Conservation (phyloP, 2,329 filamentous ascomycete species). For the Magnaporthiopsis rhizophila region DNA sequence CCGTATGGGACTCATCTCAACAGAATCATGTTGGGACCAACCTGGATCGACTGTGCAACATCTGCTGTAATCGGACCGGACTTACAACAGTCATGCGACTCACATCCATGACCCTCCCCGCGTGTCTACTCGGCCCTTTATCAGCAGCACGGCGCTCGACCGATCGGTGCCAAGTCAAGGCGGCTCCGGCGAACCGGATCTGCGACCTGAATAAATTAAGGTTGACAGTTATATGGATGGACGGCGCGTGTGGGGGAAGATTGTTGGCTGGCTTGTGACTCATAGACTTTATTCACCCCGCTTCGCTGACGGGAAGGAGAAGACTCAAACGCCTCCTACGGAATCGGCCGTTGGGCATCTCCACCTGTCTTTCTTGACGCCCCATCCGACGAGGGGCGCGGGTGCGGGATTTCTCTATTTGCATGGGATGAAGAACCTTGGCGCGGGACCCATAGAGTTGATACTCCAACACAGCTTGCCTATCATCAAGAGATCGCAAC, state of each 20-base stretch:
- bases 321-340: background rate
- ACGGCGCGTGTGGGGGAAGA: background rate
- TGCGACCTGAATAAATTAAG: background rate
- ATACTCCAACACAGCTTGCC: background rate
- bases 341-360: background rate
- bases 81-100: background rate
- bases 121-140: background rate
- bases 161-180: background rate
- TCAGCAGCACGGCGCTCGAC: background rate
- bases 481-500: background rate
- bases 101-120: background rate
- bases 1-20: background rate
- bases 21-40: background rate
- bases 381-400: too few relatives aligned
- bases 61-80: background rate
- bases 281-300: background rate
- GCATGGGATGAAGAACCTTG: too few relatives aligned
- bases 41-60: background rate
- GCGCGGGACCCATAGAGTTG: background rate
- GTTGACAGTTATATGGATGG: background rate
- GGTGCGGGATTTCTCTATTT: too few relatives aligned
- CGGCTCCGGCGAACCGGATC: background rate
- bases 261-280: constrained; percentile 3
- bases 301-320: background rate
- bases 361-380: background rate